Evolutionary conservation across 108 stramenopile species (phyloP).

Genomic region (Cyclotella kingstonii): DNA sequence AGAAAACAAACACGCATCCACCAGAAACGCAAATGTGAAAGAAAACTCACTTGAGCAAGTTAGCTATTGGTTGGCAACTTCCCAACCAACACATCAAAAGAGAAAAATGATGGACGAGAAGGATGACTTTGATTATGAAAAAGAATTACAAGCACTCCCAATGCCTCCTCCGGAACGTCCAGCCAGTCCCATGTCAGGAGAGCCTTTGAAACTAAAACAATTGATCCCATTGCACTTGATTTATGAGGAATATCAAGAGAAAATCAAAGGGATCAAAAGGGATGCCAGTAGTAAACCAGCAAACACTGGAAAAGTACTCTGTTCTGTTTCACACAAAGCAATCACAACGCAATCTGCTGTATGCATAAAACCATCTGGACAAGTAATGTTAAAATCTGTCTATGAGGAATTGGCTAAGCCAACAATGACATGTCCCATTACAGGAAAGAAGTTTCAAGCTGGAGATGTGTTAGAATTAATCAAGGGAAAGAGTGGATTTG

Average conservation of each 20-base stretch:
- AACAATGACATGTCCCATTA: conserved; percentile 68
- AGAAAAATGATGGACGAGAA: not conserved
- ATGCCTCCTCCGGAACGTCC: conserved; percentile 74
- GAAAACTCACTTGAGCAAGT: conserved; percentile 53
- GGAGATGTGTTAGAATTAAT: conserved; percentile 68
- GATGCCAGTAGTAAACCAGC: not conserved
- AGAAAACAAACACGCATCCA: conserved; percentile 27
- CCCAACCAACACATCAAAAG: conserved; percentile 53
- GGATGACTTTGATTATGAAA: conserved; percentile 32
- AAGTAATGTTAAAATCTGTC: conserved; percentile 67
- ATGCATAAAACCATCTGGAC: conserved; percentile 67
- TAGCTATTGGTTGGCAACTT: conserved; percentile 82
- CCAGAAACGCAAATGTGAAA: conserved; percentile 6
- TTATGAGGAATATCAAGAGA: conserved; percentile 11
- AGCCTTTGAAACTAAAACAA: conserved; percentile 79
- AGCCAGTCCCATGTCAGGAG: conserved; percentile 75
- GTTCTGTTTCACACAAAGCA: conserved; percentile 76
- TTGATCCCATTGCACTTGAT: conserved; percentile 46
- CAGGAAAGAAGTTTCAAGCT: conserved; percentile 68
- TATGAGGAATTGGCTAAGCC: conserved; percentile 62
- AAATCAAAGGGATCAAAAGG: not conserved
- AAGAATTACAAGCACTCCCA: conserved; percentile 12
- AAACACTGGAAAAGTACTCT: conserved; percentile 37
- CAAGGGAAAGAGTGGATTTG: conserved; percentile 75
- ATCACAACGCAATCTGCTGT: conserved; percentile 75